Evolutionary conservation across 805 yeast species (phyloP).

Genomic region (Saccharomycopsis babjevae): DNA sequence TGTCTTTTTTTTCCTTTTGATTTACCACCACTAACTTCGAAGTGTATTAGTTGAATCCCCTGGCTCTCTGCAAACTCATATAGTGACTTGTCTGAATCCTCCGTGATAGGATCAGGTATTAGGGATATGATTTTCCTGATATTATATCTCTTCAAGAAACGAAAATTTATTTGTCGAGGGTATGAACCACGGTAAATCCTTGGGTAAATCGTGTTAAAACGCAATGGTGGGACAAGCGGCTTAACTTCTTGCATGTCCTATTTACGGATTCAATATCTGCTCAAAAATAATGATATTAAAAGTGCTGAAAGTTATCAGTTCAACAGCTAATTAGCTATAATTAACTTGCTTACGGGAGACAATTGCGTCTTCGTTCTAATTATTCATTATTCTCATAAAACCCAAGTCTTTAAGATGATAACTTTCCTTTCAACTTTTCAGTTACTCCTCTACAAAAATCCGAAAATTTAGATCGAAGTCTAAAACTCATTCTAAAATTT

Average conservation of each 20-base stretch:
- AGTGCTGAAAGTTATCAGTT: no score
- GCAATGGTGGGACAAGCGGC: conserved; percentile 59
- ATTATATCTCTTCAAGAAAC: conserved; percentile 54
- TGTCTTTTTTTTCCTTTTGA: conserved; percentile 67
- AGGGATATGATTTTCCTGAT: conserved; percentile 68
- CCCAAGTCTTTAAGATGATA: no score
- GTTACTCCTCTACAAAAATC: no score
- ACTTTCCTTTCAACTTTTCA: no score
- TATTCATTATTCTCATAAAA: no score
- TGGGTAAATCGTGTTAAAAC: conserved; percentile 63
- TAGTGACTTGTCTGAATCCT: conserved; percentile 40
- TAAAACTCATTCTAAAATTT: no score
- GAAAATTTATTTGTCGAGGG: conserved; percentile 65
- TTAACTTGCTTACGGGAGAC: no score
- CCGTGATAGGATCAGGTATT: conserved; percentile 64
- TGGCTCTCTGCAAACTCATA: conserved; percentile 42
- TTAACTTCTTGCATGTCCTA: conserved; percentile 2
- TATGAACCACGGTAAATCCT: conserved; percentile 75
- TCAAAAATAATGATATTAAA: background rate
- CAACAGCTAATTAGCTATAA: no score
- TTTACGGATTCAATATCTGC: background rate
- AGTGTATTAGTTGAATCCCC: conserved; percentile 55
- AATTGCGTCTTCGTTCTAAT: no score
- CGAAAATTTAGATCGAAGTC: no score
- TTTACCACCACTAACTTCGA: conserved; percentile 45